A percentile compares a stretch with the other conserved stretches of the same genome.
Evolutionary conservation across 805 yeast species (phyloP).

Genomic region (Blastobotrys parvus): DNA sequence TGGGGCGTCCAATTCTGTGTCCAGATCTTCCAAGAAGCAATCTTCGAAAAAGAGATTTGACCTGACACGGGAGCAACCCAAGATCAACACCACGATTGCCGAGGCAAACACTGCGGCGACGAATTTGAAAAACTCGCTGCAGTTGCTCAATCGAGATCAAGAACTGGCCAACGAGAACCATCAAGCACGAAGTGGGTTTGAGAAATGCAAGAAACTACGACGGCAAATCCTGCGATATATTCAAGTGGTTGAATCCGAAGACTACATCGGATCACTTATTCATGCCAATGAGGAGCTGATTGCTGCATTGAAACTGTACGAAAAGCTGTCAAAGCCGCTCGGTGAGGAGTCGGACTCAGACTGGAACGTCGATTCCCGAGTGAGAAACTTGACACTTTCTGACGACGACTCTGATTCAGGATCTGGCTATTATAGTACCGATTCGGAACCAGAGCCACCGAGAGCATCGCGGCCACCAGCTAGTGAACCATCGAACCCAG

Average conservation of each 20-base stretch:
- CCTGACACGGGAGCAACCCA: not conserved
- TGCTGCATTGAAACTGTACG: conserved; percentile 58
- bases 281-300: conserved; percentile 89
- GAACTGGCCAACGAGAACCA: conserved; percentile 56
- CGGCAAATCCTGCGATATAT: conserved; percentile 72
- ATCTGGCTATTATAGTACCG: conserved; percentile 8
- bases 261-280: conserved; percentile 76
- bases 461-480: conserved; percentile 10
- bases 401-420: not conserved
- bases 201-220: conserved; percentile 65
- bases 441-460: conserved; percentile 32
- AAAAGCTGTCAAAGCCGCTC: conserved; percentile 41
- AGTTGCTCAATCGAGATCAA: conserved; percentile 33
- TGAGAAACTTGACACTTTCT: conserved; percentile 1
- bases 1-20: not conserved
- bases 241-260: conserved; percentile 78
- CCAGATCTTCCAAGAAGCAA: not conserved
- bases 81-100: conserved; percentile 52
- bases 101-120: conserved; percentile 71
- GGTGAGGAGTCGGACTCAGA: conserved; percentile 27
- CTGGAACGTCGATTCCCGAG: conserved; percentile 6
- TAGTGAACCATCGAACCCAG: conserved; percentile 10
- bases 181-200: conserved; percentile 56
- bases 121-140: conserved; percentile 52
- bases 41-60: not conserved